Evolutionary conservation across 2,329 filamentous ascomycete genomes (phyloP), one percentile per base, ranked within the genome.

Genomic region (Penicillium sp.): DNA sequence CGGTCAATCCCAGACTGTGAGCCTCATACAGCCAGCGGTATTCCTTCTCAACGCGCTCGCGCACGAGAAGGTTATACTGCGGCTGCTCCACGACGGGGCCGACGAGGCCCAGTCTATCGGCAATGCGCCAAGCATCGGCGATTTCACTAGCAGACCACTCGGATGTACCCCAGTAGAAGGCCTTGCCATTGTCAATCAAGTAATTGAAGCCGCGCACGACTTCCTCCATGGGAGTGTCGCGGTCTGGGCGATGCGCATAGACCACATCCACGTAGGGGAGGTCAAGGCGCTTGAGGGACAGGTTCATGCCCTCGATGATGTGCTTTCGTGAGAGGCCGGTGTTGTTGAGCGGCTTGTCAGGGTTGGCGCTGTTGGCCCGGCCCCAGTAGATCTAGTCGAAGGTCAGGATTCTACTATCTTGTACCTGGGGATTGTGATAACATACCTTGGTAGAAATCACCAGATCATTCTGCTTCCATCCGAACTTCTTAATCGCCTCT

Each of bases 131-230:
- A 3, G 85, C 85, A 51, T 82, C 77, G 5, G 80, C 79, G 63
- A 88, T 87, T 72, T 87, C 84, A 52, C 81, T 79, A 39, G 85
- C 82, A 54, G 76, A 79, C 84, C 85, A 88, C 68, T 87, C 83
- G 0, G 82, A 86, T 0, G 84, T 88, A 38, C 84, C 85, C 84
- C 84, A 87, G 75, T 88, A 87, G 57, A 89, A 81, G 2, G 83
- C 82, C 72, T 87, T 84, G 58, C 86, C 86, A 0, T 77, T 78
- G 68, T 84, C 76, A 66, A 89, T 87, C 47, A 89, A 71, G 68
- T 87, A 78, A 74, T 88, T 88, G 75, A 89, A 88, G 47, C 81
- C 84, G 47, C 85, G 81, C 33, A 89, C 85, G 2, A 80, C 83
- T 73, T 89, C 86, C 68, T 87, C 84, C 73, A 88, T 88, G 2